Evolutionary conservation across 768 basidiomycete species (phyloP).

Genomic region (Podaxis carcinomalis): DNA sequence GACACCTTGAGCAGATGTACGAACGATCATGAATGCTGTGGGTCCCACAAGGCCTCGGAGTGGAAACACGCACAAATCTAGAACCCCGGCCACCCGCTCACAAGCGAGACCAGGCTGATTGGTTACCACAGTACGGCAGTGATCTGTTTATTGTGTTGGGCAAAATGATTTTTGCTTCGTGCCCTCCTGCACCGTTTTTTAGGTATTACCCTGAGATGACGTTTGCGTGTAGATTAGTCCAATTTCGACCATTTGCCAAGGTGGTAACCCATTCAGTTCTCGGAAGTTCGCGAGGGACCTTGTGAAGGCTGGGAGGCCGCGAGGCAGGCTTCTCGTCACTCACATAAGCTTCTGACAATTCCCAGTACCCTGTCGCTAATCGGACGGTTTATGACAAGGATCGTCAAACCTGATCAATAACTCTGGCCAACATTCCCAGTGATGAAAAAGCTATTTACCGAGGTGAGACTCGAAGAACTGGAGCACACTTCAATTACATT

Average conservation of each 20-base stretch:
- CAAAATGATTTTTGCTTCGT: background rate
- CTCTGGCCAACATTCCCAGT: background rate
- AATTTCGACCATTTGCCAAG: background rate
- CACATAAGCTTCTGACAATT: constrained; percentile 3
- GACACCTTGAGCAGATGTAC: background rate
- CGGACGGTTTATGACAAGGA: background rate
- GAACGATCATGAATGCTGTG: background rate
- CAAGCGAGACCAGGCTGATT: constrained; percentile 7
- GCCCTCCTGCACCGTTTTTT: background rate
- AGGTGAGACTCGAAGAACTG: background rate
- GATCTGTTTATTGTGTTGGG: background rate
- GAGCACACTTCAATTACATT: background rate
- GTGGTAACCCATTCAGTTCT: background rate
- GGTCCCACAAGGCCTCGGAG: background rate
- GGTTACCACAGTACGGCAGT: background rate
- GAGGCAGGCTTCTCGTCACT: constrained; percentile 6
- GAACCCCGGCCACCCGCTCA: background rate
- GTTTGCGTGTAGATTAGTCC: constrained; percentile 1
- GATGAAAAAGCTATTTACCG: background rate
- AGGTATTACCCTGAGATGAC: constrained; percentile 4
- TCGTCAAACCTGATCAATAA: background rate
- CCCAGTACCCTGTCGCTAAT: constrained; percentile 3
- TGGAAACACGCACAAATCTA: background rate
- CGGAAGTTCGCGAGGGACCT: constrained; percentile 1
- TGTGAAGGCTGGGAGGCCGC: background rate